Base-by-base conservation (phyloP, 129 eudicot species). In the Flaveria brownii region DNA sequence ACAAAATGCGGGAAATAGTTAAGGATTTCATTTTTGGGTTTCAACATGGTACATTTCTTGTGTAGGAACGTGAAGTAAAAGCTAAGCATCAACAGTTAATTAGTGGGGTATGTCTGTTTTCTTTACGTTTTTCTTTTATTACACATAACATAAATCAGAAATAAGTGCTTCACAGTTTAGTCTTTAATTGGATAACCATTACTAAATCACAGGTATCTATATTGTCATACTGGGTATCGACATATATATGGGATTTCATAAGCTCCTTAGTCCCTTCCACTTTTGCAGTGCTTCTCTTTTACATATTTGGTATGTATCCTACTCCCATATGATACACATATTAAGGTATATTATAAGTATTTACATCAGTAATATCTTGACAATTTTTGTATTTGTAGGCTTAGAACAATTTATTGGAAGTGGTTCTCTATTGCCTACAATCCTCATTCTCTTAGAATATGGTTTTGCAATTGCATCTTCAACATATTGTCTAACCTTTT, bases 41-140 rank as follows among this genome's bases (percentile, higher is more conserved):
- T 22, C 43, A 66, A 74, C 54, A 13, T 17, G 2, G 43, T 66
- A 45, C 67, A 75, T 57, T 70, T 64, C 59, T 75, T 72, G 36
- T 88, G 83, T 84, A 93, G 98, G 99, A 94, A 79, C 91, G 91
- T 77, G 99, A 94, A 89, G 96, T 91, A 74, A 94, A 91, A 85
- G 99, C 97, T 42, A 94, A 94, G 87, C 99, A 94, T 84, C 99
- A 94, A 76, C 99, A 94, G 68, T 82, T 94, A 71, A 88, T 94
- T 75, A 94, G 99, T 85, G 99, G 99, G 86, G 99, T 93, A 87
- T 82, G 81, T 8, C 54, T 73, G 13, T 69, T 77, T 82, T 78
- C 71, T 25, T 72, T 42, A 54, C 49, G 52, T 49, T 74, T 51
- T 46, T 28, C 22, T 72, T 68, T 54, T 46, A 57, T 73, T 71